Conservation (phyloP, 2,329 filamentous ascomycete species). For the Aspergillus puulaauensis region DNA sequence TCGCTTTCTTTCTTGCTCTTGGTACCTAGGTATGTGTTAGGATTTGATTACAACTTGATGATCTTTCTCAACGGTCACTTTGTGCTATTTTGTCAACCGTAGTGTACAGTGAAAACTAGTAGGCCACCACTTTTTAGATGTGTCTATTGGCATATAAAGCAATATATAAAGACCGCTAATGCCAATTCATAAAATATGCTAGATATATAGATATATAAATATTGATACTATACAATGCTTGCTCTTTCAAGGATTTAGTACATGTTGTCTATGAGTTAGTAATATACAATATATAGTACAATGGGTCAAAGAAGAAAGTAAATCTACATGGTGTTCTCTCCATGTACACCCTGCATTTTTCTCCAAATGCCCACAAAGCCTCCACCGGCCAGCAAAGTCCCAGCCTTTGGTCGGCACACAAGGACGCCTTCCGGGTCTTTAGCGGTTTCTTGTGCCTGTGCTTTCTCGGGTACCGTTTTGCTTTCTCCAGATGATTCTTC, state of each 20-base stretch:
- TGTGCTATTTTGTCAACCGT: neutral
- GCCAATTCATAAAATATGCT: no score
- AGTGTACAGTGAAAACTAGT: neutral
- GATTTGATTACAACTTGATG: constrained; percentile 13
- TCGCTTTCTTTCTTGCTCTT: constrained; percentile 19
- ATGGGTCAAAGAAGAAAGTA: neutral
- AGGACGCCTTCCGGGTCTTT: constrained; percentile 40
- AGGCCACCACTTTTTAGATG: no score
- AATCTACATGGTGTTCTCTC: neutral
- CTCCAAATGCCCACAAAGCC: constrained; percentile 54
- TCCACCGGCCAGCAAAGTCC: constrained; percentile 47
- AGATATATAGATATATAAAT: no score
- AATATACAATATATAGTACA: neutral
- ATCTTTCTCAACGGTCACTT: constrained; percentile 2
- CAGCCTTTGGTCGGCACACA: constrained; percentile 55
- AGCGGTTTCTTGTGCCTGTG: constrained; percentile 3
- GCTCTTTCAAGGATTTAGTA: neutral
- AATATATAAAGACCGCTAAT: no score
- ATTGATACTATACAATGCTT: no score
- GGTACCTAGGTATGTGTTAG: constrained; percentile 14
- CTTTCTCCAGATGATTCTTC: constrained; percentile 17
- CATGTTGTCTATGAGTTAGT: neutral
- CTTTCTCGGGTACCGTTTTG: constrained; percentile 5
- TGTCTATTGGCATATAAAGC: no score
- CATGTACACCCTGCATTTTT: constrained; percentile 35